A percentile compares a stretch with the other conserved stretches of the same genome.
These are phyloP conservation scores for Wickerhamiella slavikovae DNA, from an alignment of 805 yeast species.

Conservation along the genomic window DNA sequence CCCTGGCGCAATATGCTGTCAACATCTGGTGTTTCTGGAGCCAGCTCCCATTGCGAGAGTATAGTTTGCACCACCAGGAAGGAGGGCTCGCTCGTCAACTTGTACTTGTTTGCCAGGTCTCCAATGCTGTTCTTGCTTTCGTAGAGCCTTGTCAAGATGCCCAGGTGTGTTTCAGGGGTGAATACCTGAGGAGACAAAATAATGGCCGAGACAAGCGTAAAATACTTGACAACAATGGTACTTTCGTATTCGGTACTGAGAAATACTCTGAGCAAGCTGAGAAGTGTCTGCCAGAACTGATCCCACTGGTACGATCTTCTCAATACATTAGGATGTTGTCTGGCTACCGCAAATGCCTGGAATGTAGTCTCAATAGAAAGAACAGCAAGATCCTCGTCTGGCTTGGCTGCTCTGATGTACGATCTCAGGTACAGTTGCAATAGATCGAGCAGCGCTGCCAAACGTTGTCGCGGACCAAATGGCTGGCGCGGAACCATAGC, in stretches of 20 bases:
- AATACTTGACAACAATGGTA: no score
- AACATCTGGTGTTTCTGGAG: conserved; percentile 1
- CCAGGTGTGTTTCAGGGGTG: conserved; percentile 15
- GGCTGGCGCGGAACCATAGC: no score
- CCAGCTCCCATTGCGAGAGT: conserved; percentile 11
- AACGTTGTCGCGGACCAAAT: conserved; percentile 11
- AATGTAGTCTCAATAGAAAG: conserved; percentile 11
- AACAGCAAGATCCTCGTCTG: conserved; percentile 15
- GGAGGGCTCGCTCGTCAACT: conserved; percentile 7
- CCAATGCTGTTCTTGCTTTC: conserved; percentile 12
- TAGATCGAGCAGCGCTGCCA: conserved; percentile 19
- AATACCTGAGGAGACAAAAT: conserved; percentile 16
- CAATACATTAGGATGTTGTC: no score
- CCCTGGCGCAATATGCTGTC: conserved; percentile 9
- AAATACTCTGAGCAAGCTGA: no score
- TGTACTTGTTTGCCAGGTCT: conserved; percentile 9
- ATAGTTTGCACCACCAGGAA: conserved; percentile 11
- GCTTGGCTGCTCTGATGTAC: conserved; percentile 13
- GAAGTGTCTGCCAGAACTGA: conserved; percentile 19
- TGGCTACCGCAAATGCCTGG: conserved; percentile 11
- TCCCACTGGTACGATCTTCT: conserved; percentile 24
- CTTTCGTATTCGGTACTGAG: no score
- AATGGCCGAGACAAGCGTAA: conserved; percentile 13
- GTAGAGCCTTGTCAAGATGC: conserved; percentile 16
- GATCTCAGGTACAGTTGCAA: conserved; percentile 16